Evolutionary conservation across 164 flowering plant species (phyloP), one percentile per base, ranked within the genome.

Genomic region (Liriodendron chinense): DNA sequence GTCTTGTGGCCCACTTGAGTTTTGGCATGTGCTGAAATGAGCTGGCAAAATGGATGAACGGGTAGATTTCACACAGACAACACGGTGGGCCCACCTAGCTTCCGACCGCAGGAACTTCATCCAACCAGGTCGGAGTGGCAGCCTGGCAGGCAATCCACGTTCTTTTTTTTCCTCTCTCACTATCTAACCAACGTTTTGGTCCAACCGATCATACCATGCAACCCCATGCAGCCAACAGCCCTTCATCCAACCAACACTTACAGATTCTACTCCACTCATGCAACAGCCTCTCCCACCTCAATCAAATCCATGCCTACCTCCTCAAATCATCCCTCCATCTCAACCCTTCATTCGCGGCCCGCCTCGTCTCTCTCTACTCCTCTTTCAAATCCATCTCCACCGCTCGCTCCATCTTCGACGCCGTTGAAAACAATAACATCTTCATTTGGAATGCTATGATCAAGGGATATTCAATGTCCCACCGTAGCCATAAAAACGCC

Each of bases 221-320:
- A 53, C 16, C 59, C 59, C 59, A 53, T 53, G 59, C 59, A 1
- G 59, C 59, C 3, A 24, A 64, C 67, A 22, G 1, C 67, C 24
- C 10, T 64, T 23, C 67, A 24, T 24, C 26, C 26, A 23, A 64
- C 24, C 67, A 21, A 21, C 67, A 23, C 67, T 9, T 64, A 21
- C 24, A 3, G 23, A 64, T 81, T 64, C 89, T 86, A 73, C 68
- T 78, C 68, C 67, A 26, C 9, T 28, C 53, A 14, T 22, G 28
- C 57, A 61, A 20, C 53, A 28, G 1, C 28, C 22, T 26, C 24
- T n/a, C 23, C 49, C 71, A 68, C 26, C 50, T 68, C n/a, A 68
- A 28, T 9, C 71, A 68, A 28, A 68, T 68, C 50, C 71, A 68
- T 21, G 71, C 50, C 71, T 50, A 47, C 20, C 24, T 68, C 23